Evolutionary conservation across 768 basidiomycete species (phyloP).

Genomic region (Lactarius sp.): DNA sequence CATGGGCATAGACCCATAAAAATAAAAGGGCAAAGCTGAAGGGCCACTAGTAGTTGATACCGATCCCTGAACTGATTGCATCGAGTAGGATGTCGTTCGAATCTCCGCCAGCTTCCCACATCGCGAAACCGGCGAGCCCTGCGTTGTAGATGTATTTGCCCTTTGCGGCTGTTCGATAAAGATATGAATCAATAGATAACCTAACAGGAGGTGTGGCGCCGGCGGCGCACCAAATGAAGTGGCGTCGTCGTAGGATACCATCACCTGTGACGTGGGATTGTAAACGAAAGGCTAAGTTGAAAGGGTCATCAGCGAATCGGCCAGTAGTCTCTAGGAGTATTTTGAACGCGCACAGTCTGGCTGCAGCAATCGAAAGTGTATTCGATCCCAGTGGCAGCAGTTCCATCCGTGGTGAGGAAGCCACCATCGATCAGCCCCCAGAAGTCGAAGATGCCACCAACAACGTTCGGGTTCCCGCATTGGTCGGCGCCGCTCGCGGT

Average conservation of each 20-base stretch:
- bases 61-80: constrained; percentile 30
- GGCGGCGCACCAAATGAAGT: constrained; percentile 29
- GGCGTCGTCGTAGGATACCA: constrained; percentile 36
- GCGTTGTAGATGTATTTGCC: constrained; percentile 37
- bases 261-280: constrained; percentile 8
- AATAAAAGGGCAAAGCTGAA: neutral
- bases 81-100: constrained; percentile 34
- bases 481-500: too few species aligned
- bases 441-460: too few species aligned
- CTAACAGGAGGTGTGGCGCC: neutral
- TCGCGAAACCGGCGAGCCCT: constrained; percentile 40
- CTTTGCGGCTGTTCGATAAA: constrained; percentile 36
- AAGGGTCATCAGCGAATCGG: neutral
- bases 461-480: too few species aligned
- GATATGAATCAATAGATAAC: neutral
- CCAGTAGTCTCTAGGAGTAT: too few species aligned
- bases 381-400: too few species aligned
- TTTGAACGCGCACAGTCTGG: neutral
- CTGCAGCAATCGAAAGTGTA: too few species aligned
- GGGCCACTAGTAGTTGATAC: neutral
- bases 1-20: neutral
- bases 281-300: constrained; percentile 28
- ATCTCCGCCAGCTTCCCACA: constrained; percentile 46
- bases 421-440: too few species aligned
- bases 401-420: too few species aligned